Evolutionary conservation across 2,329 filamentous ascomycete species (phyloP).

Genomic region (Epichloe uncinata): DNA sequence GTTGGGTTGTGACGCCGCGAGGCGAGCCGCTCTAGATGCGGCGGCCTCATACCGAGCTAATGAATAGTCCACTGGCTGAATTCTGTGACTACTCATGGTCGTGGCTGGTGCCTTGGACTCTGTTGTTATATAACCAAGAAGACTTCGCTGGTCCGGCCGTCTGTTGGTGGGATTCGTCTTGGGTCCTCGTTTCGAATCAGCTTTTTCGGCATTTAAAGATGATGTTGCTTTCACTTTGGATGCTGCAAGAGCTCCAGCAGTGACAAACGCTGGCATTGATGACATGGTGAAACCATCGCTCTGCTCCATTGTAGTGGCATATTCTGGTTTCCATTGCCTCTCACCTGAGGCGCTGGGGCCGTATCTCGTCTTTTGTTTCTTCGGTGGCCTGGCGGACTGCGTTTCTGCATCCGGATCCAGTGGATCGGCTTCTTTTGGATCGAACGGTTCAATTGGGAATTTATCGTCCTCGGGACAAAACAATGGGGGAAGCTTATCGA

Average conservation of each 20-base stretch:
- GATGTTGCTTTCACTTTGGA: conserved; percentile 9
- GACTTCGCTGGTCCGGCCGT: conserved; percentile 26
- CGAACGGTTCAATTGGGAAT: conserved; percentile 51
- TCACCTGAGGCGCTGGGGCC: conserved; percentile 11
- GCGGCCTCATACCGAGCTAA: conserved; percentile 15
- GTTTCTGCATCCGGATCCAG: conserved; percentile 9
- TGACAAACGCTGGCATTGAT: conserved; percentile 46
- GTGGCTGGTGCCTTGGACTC: conserved; percentile 7
- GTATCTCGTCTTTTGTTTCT: conserved; percentile 16
- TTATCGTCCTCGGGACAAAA: conserved; percentile 51
- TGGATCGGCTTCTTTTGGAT: conserved; percentile 16
- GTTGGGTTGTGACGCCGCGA: conserved; percentile 3
- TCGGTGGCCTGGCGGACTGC: conserved; percentile 13
- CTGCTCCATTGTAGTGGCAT: conserved; percentile 49
- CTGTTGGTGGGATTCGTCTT: conserved; percentile 18
- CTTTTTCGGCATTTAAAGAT: conserved; percentile 4
- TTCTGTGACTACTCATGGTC: conserved; percentile 5
- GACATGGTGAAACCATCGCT: conserved; percentile 45
- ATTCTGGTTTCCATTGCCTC: conserved; percentile 29
- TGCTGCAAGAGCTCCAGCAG: conserved; percentile 35
- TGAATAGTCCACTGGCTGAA: conserved; percentile 9
- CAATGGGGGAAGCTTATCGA: conserved; percentile 39
- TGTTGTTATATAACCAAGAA: conserved; percentile 27
- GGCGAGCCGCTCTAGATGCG: conserved; percentile 10
- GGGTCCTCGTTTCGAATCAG: conserved; percentile 8